Evolutionary conservation across 2,329 filamentous ascomycete genomes (phyloP).

Genomic region (Trichophyton rubrum): DNA sequence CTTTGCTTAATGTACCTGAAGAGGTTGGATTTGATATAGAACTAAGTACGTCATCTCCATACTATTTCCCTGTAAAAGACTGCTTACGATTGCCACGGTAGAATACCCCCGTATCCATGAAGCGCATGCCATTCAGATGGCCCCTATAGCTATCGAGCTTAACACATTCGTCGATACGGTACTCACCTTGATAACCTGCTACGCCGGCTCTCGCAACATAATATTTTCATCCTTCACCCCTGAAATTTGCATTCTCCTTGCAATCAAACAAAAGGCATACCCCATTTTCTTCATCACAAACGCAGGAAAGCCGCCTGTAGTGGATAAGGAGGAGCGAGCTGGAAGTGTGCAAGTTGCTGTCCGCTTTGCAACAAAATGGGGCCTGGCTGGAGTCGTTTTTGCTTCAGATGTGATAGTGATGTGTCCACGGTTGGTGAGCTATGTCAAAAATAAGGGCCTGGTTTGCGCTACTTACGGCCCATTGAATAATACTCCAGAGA

Average conservation of each 20-base stretch:
- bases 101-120: conserved; percentile 33
- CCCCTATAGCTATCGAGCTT: conserved; percentile 26
- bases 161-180: conserved; percentile 31
- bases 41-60: conserved; percentile 23
- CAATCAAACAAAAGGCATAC: conserved; percentile 16
- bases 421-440: conserved; percentile 26
- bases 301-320: conserved; percentile 16
- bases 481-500: conserved; percentile 22
- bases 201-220: conserved; percentile 20
- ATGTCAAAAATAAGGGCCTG: conserved; percentile 24
- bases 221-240: conserved; percentile 22
- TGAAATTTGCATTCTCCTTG: conserved; percentile 20
- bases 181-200: conserved; percentile 20
- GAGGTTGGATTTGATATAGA: conserved; percentile 32
- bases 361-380: conserved; percentile 29
- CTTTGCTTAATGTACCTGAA: conserved; percentile 25
- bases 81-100: conserved; percentile 11
- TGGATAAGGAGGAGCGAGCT: conserved; percentile 23
- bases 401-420: conserved; percentile 26
- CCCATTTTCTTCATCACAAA: conserved; percentile 22
- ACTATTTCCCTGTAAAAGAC: neutral
- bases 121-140: conserved; percentile 23
- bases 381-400: conserved; percentile 27
- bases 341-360: conserved; percentile 28
- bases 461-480: conserved; percentile 25